Base-by-base conservation (phyloP, 208 protist species). In the Leishmania mexicana region DNA sequence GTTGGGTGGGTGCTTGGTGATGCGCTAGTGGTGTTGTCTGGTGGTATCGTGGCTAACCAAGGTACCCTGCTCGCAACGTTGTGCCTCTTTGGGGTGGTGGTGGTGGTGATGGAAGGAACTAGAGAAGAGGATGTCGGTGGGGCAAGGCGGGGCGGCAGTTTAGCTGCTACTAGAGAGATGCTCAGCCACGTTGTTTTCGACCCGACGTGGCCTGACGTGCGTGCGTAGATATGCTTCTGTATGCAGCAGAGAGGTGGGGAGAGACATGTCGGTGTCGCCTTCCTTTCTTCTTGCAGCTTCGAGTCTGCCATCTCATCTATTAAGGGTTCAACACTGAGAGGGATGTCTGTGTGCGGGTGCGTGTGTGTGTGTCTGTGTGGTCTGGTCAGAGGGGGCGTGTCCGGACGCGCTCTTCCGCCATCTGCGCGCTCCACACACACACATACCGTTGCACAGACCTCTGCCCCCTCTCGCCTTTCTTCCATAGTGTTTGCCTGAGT, bases 401-500 rank as follows among this genome's bases (percentile, higher is more conserved):
- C 76, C 71, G 31, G 11, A 42, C 72, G n/a, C 35, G 10, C 19
- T 62, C 21, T 35, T 62, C 28, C 13, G 40, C 67, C 42, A 28
- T 57, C 71, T 75, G 40, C 71, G 13, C 17, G 5, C 8, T 40
- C 28, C 31, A 62, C 73, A 76, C 51, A 24, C 72, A 42, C 51
- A 42, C 72, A 28, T 51, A 28, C 31, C 31, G 40, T 31, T 31
- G 15, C 72, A 76, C n/a, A 57, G 51, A 62, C 47, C 24, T 42
- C 31, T 17, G 62, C 57, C 38, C 53, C 28, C 24, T 64, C 42
- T 49, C 77, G 58, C 62, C 64, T 75, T 73, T 85, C n/a, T 82
- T 74, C 62, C 81, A 84, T 93, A 85, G 88, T 81, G 85, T 88
- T 86, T 87, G 88, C 91, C 90, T 94, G 93, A 96, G 93, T 96